phyloP scores from a whole-genome alignment of 495 filamentous ascomycete genomes.

The Extremus antarcticus region DNA sequence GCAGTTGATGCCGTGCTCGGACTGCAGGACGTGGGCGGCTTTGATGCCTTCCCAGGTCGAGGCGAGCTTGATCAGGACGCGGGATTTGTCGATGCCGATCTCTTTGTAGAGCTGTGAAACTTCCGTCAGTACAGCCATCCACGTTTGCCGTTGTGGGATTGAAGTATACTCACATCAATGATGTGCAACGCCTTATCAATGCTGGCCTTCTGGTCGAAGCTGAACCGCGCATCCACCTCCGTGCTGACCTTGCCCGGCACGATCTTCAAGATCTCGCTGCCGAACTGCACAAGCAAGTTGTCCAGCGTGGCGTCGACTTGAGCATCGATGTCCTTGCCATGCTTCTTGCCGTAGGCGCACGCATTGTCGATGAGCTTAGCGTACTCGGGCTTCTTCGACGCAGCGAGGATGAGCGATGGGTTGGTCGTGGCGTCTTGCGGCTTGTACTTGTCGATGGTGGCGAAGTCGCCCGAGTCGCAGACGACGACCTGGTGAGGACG shows the following conservation, averaged over 20 bases:
- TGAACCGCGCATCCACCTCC: conserved; percentile 93
- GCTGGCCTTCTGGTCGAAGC: conserved; percentile 86
- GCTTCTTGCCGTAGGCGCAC: conserved; percentile 70
- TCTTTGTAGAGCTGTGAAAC: conserved; percentile 72
- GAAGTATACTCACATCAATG: conserved; percentile 58
- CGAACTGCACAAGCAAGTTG: conserved; percentile 92
- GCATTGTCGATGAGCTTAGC: conserved; percentile 82
- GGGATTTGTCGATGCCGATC: conserved; percentile 82
- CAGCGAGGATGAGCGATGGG: conserved; percentile 93
- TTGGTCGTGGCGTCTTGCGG: conserved; percentile 99
- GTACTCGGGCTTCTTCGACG: conserved; percentile 96
- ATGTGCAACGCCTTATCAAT: conserved; percentile 95
- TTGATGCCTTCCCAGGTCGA: conserved; percentile 96
- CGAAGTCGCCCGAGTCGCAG: conserved; percentile 80
- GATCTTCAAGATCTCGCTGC: conserved; percentile 92
- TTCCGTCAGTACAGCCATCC: neutral
- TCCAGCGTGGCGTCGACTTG: conserved; percentile 43
- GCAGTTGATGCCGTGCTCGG: conserved; percentile 86
- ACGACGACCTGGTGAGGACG: conserved; percentile 59
- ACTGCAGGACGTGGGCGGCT: conserved; percentile 88
- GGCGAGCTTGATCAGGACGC: conserved; percentile 83
- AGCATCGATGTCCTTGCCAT: conserved; percentile 50
- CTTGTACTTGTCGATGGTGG: conserved; percentile 98
- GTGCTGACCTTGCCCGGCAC: conserved; percentile 97
- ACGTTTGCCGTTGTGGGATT: neutral